Evolutionary conservation across 768 basidiomycete genomes (phyloP).

Genomic region (Leucosporidium creatinivorum): DNA sequence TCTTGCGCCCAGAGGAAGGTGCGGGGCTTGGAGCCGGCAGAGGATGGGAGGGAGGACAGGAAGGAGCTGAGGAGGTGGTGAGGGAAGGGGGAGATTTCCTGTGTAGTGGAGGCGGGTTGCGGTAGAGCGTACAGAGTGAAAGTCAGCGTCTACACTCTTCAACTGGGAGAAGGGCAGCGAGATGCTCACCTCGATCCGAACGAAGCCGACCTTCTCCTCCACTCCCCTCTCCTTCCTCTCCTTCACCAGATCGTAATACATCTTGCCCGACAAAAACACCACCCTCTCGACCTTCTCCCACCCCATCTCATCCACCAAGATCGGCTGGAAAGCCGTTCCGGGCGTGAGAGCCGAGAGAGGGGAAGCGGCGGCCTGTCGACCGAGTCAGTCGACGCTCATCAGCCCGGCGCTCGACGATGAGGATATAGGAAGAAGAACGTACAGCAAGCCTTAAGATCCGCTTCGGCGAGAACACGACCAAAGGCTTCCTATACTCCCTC

Average conservation of each 20-base stretch:
- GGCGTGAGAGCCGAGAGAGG: conserved; percentile 55
- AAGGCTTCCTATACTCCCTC: conserved; percentile 77
- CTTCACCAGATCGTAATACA: conserved; percentile 78
- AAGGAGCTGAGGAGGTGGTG: conserved; percentile 51
- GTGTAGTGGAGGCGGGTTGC: conserved; percentile 52
- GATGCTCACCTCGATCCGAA: conserved; percentile 29
- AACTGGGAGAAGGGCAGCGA: too few species aligned
- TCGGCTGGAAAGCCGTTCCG: conserved; percentile 53
- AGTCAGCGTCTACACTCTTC: too few species aligned
- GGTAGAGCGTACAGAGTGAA: not conserved
- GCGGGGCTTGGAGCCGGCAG: conserved; percentile 35
- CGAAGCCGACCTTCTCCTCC: conserved; percentile 40
- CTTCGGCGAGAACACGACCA: conserved; percentile 78
- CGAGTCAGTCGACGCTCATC: not conserved
- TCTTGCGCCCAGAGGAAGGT: conserved; percentile 67
- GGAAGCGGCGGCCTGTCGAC: conserved; percentile 64
- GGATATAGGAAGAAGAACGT: conserved; percentile 35
- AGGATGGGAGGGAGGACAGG: conserved; percentile 48
- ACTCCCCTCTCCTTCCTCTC: conserved; percentile 52
- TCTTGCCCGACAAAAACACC: conserved; percentile 70
- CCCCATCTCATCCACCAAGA: conserved; percentile 52
- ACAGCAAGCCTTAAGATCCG: conserved; percentile 70
- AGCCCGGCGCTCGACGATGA: fast-evolving
- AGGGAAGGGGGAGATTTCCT: conserved; percentile 85
- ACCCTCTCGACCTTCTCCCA: conserved; percentile 57